Evolutionary conservation across 306 rosid species (phyloP), one percentile per base, ranked within the genome.

Genomic region (Castanopsis chinensis): DNA sequence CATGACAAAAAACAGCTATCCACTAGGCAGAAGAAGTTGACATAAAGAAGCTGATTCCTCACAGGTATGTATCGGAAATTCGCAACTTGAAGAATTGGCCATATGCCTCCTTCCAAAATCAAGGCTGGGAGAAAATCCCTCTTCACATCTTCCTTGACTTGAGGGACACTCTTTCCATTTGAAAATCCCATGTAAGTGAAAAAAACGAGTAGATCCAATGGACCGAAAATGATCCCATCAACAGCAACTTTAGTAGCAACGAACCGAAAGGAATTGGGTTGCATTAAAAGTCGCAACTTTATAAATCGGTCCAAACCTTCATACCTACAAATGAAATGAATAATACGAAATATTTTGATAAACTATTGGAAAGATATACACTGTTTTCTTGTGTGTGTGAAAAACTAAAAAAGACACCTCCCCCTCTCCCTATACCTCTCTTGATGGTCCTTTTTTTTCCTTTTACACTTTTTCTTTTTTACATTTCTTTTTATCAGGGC

Each of bases 1-100:
- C 98, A 94, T 71, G 98, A 94, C 88, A 94, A 89, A 85, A 94
- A 92, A 45, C 93, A 90, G 71, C 98, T 94, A 84, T 94, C 98
- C 88, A 94, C 74, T 76, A 92, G 79, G 93, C 97, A 90, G 90
- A 94, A 94, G 75, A 91, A 68, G 80, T 92, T 94, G 61, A 91
- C 96, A 80, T 94, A 92, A 30, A 94, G 98, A 63, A 94, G 98
- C 74, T 94, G 98, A 80, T 94, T 91, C 79, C 94, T 89, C 74
- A 92, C 98, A 4, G 97, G 98, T 65, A 94, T 79, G 75, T 83
- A 92, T 76, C 97, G 86, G 76, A 94, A 94, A 84, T 94, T 94
- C 5, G 88, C 98, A 27, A 89, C 85, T 80, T 94, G 98, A 81
- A 90, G 84, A 69, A 91, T 17, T 18, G 98, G 97, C 98, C 97